Base-by-base conservation (phyloP, 306 rosid genomes). In the Astragalus membranaceus region DNA sequence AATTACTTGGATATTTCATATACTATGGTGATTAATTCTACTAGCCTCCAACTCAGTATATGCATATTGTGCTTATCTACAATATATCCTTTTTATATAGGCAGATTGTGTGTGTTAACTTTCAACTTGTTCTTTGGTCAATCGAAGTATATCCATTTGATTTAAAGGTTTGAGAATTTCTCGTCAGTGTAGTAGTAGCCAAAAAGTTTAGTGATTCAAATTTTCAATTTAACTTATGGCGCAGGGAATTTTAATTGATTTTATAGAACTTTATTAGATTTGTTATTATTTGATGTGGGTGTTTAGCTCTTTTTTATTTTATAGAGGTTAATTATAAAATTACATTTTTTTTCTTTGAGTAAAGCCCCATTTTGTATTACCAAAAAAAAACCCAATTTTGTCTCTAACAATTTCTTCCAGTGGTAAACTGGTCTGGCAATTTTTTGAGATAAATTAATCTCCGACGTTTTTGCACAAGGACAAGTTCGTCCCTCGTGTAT, bases 11-110 rank as follows among this genome's bases (percentile, higher is more conserved):
- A 20, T 2, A 20, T 20, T 20, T 20, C 23, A 20, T 20, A 20
- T 20, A 20, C 23, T 20, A 20, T 20, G 23, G 23, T 20, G 23
- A 20, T 20, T 20, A 20, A 20, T 20, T 20, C 23, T 20, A 20
- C 67, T 58, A 47, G 51, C 49, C 1, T 68, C 80, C 80, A 68
- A 59, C 80, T 68, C 75, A 48, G 70, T 49, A 11, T 68, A 10
- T 56, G 57, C 59, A 14, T 35, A 8, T 37, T 69, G 64, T 59
- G 64, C 75, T 69, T 76, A 76, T 76, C 80, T 14, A n/a, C 33
- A 39, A 46, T 39, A 8, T 36, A 11, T 43, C 23, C n/a, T 1
- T 5, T 5, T 5, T n/a, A 9, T 1, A 48, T 39, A 6, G 14
- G 29, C 2, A 57, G 37, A 37, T 47, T 57, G 48, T 39, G 60